Evolutionary conservation across 2,329 filamentous ascomycete species (phyloP).

Genomic region (Clarireedia hainanense): DNA sequence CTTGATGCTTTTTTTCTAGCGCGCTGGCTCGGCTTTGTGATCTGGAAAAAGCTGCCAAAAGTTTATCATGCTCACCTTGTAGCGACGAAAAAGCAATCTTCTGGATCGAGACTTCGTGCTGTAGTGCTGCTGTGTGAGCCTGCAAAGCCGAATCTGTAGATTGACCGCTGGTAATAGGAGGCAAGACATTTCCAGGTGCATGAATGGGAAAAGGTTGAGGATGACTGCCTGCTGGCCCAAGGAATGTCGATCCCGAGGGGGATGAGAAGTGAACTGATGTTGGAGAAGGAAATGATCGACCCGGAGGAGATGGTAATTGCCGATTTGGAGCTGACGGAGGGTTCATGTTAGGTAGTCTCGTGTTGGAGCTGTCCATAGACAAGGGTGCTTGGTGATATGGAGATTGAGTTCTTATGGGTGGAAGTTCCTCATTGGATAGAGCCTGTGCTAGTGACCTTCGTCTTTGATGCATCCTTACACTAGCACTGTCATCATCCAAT

Average conservation of each 20-base stretch:
- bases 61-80: conserved; percentile 44
- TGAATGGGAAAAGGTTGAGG: conserved; percentile 16
- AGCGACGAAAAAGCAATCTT: conserved; percentile 44
- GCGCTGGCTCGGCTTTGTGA: conserved; percentile 41
- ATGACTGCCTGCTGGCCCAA: conserved; percentile 13
- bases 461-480: conserved; percentile 17
- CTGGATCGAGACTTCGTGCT: conserved; percentile 46
- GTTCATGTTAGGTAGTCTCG: conserved; percentile 23
- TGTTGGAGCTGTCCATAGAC: conserved; percentile 10
- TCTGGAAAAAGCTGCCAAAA: conserved; percentile 43
- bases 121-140: conserved; percentile 32
- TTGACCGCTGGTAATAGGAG: conserved; percentile 19
- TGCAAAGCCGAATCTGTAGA: conserved; percentile 23
- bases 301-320: conserved; percentile 28
- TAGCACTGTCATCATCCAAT: conserved; percentile 12
- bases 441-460: conserved; percentile 15
- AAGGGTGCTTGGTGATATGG: conserved; percentile 14
- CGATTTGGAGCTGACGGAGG: conserved; percentile 24
- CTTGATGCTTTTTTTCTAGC: conserved; percentile 42
- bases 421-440: conserved; percentile 17
- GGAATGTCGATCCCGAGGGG: conserved; percentile 21
- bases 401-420: conserved; percentile 18
- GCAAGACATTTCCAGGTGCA: conserved; percentile 16
- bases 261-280: conserved; percentile 25
- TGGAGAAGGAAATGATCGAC: conserved; percentile 25